These are phyloP conservation scores for Juncus effusus DNA, from an alignment of 176 grass and related monocot species.

Conservation along the genomic window DNA sequence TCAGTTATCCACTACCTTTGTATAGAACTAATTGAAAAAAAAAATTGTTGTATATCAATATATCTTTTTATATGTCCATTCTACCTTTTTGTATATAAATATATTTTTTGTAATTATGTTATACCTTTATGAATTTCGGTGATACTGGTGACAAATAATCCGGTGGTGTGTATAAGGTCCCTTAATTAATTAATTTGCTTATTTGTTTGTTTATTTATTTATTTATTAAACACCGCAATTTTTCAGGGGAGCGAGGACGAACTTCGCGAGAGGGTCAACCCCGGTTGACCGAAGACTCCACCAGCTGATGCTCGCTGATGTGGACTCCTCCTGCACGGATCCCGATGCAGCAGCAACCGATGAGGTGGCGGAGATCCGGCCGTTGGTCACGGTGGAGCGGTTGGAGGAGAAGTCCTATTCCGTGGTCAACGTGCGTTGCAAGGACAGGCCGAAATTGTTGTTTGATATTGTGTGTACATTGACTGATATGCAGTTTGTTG, in stretches of 20 bases:
- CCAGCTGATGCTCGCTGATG: constrained; percentile 92
- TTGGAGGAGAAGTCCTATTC: constrained; percentile 94
- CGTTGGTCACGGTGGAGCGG: constrained; percentile 60
- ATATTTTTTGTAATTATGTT: too few species aligned
- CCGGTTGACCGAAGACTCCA: constrained; percentile 86
- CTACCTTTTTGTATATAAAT: too few species aligned
- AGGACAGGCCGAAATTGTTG: constrained; percentile 74
- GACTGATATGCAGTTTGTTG: constrained; percentile 91
- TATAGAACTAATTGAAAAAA: too few species aligned
- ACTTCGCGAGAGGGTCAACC: constrained; percentile 52
- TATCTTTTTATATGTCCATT: too few species aligned
- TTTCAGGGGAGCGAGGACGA: constrained; percentile 45
- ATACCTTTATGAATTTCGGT: too few species aligned
- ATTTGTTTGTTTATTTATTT: too few species aligned
- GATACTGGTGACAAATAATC: too few species aligned
- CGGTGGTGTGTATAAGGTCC: too few species aligned
- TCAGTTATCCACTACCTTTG: background rate
- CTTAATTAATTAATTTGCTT: too few species aligned
- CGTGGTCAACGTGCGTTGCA: constrained; percentile 80
- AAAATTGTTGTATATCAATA: too few species aligned
- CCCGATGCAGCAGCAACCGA: background rate
- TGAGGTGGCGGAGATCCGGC: constrained; percentile 15
- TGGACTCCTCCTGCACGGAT: constrained; percentile 30
- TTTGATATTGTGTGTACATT: constrained; percentile 98
- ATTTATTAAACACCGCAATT: too few species aligned